Conservation (phyloP, 1,139 yeast species). For the Debaryomycetaceae sp. region DNA sequence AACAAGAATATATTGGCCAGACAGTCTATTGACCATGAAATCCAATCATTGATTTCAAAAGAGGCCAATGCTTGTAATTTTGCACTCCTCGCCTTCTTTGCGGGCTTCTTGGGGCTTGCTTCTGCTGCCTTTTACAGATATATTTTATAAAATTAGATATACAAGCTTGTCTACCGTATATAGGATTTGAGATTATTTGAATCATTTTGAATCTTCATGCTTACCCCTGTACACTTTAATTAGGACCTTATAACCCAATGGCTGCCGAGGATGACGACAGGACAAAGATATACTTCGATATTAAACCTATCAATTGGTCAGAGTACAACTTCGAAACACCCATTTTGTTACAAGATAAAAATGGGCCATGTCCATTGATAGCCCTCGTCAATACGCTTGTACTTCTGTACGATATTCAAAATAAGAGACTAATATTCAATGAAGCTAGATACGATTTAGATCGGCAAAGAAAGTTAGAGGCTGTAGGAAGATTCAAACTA, state of each 20-base stretch:
- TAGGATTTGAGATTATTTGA: not conserved
- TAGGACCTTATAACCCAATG: not conserved
- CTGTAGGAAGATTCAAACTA: conserved; percentile 21
- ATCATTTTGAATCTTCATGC: no score
- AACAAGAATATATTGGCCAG: conserved; percentile 24
- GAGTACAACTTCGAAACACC: conserved; percentile 40
- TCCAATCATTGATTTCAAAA: conserved; percentile 18
- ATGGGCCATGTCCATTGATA: conserved; percentile 90
- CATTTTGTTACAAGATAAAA: conserved; percentile 74
- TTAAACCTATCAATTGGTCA: conserved; percentile 26
- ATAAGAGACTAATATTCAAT: conserved; percentile 11
- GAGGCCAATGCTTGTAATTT: not conserved
- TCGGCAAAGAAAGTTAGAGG: conserved; percentile 8
- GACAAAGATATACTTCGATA: conserved; percentile 13
- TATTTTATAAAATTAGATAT: no score
- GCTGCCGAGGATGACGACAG: not conserved
- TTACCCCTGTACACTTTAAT: no score
- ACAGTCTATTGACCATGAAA: conserved; percentile 27
- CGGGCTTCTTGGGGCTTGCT: not conserved
- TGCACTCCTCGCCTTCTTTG: not conserved
- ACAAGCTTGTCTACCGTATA: not conserved
- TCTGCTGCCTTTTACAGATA: not conserved
- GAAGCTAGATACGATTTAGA: conserved; percentile 5
- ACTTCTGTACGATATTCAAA: conserved; percentile 38
- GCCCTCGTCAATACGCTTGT: conserved; percentile 71